Percentiles rank a stretch among this genome's conserved stretches.
Evolutionary conservation across 768 basidiomycete species (phyloP).

Genomic region (Phlegmacium glaucopus): DNA sequence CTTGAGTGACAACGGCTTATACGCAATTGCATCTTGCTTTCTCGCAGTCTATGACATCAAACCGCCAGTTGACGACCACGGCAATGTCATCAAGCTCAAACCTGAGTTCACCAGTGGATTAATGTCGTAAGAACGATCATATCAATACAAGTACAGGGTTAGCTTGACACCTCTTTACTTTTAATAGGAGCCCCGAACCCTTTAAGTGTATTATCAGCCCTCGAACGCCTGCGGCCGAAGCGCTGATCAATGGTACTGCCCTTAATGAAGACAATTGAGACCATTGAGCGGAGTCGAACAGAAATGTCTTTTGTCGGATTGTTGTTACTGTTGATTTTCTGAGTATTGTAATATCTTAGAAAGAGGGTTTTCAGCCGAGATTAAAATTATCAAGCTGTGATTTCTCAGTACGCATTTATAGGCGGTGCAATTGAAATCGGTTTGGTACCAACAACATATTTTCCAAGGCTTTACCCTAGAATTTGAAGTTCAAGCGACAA

Average conservation of each 20-base stretch:
- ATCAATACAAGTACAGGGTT: not conserved
- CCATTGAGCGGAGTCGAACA: too few species aligned
- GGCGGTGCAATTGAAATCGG: too few species aligned
- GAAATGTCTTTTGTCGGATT: too few species aligned
- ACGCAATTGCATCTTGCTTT: constrained; percentile 13
- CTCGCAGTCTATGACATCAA: constrained; percentile 22
- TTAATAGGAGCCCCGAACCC: constrained; percentile 19
- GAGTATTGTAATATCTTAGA: too few species aligned
- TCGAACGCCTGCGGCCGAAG: constrained; percentile 11
- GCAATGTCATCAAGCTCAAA: constrained; percentile 14
- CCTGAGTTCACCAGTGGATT: constrained; percentile 18
- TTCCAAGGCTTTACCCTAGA: too few species aligned
- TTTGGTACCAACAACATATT: too few species aligned
- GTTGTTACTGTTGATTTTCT: too few species aligned
- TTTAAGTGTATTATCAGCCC: constrained; percentile 23
- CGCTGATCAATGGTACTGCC: constrained; percentile 11
- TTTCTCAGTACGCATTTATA: too few species aligned
- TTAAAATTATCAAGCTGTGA: too few species aligned
- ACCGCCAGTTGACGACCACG: constrained; percentile 7
- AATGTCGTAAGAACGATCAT: constrained; percentile 16
- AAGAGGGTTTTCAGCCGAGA: too few species aligned
- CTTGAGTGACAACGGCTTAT: constrained; percentile 20
- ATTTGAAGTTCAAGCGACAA: too few species aligned
- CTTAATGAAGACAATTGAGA: not conserved
- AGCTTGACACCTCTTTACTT: not conserved